These are phyloP conservation scores for Triticum dicoccoides DNA, from an alignment of 176 grass and related monocot genomes.

Conservation along the genomic window DNA sequence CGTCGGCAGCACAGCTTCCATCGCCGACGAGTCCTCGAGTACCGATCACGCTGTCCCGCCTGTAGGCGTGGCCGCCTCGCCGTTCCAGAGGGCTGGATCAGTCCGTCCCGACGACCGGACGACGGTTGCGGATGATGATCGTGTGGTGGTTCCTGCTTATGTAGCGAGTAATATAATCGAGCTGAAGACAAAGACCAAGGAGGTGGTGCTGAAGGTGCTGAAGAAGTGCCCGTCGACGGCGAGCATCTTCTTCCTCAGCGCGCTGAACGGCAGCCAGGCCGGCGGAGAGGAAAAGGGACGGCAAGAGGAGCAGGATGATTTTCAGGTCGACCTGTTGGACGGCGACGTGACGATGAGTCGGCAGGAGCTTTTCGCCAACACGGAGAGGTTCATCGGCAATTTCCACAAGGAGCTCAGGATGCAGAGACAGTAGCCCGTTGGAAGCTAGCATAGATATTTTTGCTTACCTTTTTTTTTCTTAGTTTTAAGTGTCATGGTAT, in stretches of 20 bases:
- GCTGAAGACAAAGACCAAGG: background rate
- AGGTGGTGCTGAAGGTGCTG: background rate
- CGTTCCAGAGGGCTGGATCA: background rate
- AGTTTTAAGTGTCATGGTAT: too few species aligned
- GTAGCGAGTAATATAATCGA: background rate
- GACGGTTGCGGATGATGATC: background rate
- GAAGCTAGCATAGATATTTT: background rate
- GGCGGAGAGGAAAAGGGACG: background rate
- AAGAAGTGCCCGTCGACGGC: conserved; percentile 1
- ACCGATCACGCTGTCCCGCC: background rate
- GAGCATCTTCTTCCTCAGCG: conserved; percentile 14
- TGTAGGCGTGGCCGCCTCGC: background rate
- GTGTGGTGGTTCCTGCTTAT: background rate
- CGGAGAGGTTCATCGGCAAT: background rate
- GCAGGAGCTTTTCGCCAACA: conserved; percentile 5
- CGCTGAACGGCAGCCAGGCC: background rate
- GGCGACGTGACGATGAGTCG: background rate
- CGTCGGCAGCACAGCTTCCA: too few species aligned
- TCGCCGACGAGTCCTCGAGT: background rate
- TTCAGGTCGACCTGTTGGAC: background rate
- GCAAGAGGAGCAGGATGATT: background rate
- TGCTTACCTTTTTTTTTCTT: too few species aligned
- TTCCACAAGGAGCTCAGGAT: background rate
- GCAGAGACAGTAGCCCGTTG: background rate
- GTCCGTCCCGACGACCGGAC: background rate